Conservation (phyloP, 2,329 filamentous ascomycete genomes). For the Arachnomyces sp. region DNA sequence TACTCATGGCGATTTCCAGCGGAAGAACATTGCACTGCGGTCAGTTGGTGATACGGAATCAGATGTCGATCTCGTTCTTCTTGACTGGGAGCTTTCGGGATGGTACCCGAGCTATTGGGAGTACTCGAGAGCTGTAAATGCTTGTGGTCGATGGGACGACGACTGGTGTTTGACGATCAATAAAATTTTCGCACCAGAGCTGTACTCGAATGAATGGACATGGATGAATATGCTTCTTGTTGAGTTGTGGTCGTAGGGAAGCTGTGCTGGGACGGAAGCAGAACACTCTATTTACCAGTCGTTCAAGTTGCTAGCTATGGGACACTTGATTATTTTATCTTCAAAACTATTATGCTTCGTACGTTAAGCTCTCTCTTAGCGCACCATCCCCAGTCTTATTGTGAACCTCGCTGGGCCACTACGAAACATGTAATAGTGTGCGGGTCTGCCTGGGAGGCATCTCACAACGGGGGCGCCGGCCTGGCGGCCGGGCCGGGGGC, state of each 20-base stretch:
- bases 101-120: conserved; percentile 10
- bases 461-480: too few species aligned
- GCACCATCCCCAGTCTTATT: too few species aligned
- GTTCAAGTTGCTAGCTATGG: too few species aligned
- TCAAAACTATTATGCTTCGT: too few species aligned
- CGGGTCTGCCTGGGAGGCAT: too few species aligned
- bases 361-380: too few species aligned
- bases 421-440: too few species aligned
- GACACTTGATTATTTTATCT: too few species aligned
- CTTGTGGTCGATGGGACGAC: conserved; percentile 7
- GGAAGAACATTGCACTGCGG: conserved; percentile 8
- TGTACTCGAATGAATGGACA: conserved; percentile 21
- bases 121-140: conserved; percentile 2
- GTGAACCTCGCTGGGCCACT: too few species aligned
- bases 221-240: conserved; percentile 17
- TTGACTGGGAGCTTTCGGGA: conserved; percentile 9
- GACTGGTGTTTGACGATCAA: conserved; percentile 5
- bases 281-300: too few species aligned
- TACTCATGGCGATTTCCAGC: conserved; percentile 8
- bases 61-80: conserved; percentile 2
- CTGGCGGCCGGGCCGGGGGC: too few species aligned
- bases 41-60: conserved; percentile 1
- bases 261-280: too few species aligned
- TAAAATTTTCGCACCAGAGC: conserved; percentile 10
- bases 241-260: conserved; percentile 11